Evolutionary conservation across 257 asterid genomes (phyloP), one percentile per base, ranked within the genome.

Genomic region (Voacanga thouarsii): DNA sequence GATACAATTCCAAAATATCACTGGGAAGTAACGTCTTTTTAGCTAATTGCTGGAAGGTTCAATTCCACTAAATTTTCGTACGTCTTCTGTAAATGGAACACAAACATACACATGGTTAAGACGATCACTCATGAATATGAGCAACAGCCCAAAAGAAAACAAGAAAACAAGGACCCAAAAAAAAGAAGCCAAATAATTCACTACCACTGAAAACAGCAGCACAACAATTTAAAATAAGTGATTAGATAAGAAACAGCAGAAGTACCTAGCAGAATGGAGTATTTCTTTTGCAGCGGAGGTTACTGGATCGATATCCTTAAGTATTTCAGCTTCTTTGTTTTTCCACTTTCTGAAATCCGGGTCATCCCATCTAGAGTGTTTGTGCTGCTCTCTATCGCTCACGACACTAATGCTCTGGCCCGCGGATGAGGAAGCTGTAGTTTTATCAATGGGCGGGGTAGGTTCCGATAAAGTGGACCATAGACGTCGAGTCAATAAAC

Each of bases 231-330:
- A 50, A 50, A 33, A 33, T 33, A 33, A 37, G 65, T 43, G 18
- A 77, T 72, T 49, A 70, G 66, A 50, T 41, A 66, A 30, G 57
- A 57, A 78, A 49, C 47, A n/a, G 5, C 16, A 21, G 43, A 47
- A 60, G 47, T 41, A 92, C 97, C 95, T 91, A 21, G 86, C 41
- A 0, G 97, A 92, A 88, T 94, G 98, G 69, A 94, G 91, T 61
- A 94, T 92, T 65, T 89, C 88, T 77, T 94, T 94, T 70, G 92
- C 80, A 55, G 87, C 90, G 60, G 65, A 77, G 78, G 83, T 81
- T 75, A 91, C 74, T 77, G 97, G 94, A 67, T 91, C 91, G 67
- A 92, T 85, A 43, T 94, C 98, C 44, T 81, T 80, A 49, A 87
- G 92, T 61, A 94, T 92, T 71, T 89, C 84, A 1, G 90, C 79